phyloP scores from a whole-genome alignment of 352 stramenopile species.

The Phytophthora citricola region DNA sequence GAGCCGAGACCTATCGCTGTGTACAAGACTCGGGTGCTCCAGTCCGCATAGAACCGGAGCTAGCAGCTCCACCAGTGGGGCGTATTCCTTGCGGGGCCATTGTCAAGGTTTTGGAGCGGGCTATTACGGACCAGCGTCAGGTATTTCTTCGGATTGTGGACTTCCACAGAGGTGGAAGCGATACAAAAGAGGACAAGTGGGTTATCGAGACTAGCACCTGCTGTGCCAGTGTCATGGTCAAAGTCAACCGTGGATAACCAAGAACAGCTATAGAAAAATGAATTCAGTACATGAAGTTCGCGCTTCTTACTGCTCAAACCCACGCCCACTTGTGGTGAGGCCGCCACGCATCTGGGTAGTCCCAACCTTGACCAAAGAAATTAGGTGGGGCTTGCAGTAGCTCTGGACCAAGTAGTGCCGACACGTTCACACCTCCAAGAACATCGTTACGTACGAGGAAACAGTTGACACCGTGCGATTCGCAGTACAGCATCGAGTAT shows the following conservation, averaged over 20 bases:
- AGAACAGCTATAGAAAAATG: slow-evolving; percentile 1
- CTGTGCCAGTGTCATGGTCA: slow-evolving; percentile 81
- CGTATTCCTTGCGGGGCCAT: slow-evolving; percentile 64
- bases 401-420: slow-evolving; percentile 36
- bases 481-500: slow-evolving; percentile 83
- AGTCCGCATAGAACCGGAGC: slow-evolving; percentile 58
- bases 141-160: slow-evolving; percentile 60
- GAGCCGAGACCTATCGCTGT: slow-evolving; percentile 57
- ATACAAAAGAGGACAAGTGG: slow-evolving; percentile 37
- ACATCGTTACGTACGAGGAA: slow-evolving; percentile 69
- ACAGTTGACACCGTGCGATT: slow-evolving; percentile 80
- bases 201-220: slow-evolving; percentile 84
- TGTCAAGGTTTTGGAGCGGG: slow-evolving; percentile 58
- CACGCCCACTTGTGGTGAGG: slow-evolving; percentile 59
- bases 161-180: slow-evolving; percentile 1
- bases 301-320: slow-evolving; percentile 29
- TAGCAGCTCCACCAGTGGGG: slow-evolving; percentile 62
- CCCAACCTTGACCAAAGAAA: slow-evolving; percentile 69
- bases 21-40: slow-evolving; percentile 75
- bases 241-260: slow-evolving; percentile 20
- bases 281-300: not conserved
- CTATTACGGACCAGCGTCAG: slow-evolving; percentile 68
- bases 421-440: slow-evolving; percentile 45
- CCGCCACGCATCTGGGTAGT: slow-evolving; percentile 50
- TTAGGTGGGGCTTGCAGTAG: slow-evolving; percentile 63